Conservation (phyloP, 2,329 filamentous ascomycete species). For the Zopfia rhizophila region DNA sequence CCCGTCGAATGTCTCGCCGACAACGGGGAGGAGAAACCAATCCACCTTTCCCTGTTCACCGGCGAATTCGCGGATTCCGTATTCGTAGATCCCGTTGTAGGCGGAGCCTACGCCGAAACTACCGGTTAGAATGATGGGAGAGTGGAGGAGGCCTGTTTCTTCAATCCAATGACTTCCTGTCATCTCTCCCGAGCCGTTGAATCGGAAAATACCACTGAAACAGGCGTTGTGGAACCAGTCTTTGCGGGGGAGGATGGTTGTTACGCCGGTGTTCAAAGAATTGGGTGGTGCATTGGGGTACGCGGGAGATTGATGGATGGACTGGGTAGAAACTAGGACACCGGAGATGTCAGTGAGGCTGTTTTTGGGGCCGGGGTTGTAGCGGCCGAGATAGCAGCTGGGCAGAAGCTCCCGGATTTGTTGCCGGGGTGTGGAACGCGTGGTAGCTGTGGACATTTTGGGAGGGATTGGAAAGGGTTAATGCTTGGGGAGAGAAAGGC, state of each 20-base stretch:
- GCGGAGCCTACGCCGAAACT: slow-evolving; percentile 67
- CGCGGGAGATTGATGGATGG: slow-evolving; percentile 43
- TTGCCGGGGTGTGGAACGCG: slow-evolving; percentile 29
- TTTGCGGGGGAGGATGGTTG: slow-evolving; percentile 55
- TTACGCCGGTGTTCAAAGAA: slow-evolving; percentile 56
- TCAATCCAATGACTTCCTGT: slow-evolving; percentile 71
- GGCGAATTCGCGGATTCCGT: slow-evolving; percentile 60
- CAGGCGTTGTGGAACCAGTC: slow-evolving; percentile 55
- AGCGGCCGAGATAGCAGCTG: slow-evolving; percentile 48
- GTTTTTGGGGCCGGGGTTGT: slow-evolving; percentile 53
- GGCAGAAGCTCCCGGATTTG: slow-evolving; percentile 54
- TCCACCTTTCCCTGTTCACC: slow-evolving; percentile 57
- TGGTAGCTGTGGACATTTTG: background rate
- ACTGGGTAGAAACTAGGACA: slow-evolving; percentile 55
- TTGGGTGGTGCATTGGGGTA: slow-evolving; percentile 38
- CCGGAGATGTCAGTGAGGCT: slow-evolving; percentile 58
- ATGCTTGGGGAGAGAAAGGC: too few species aligned
- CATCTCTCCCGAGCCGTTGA: slow-evolving; percentile 73
- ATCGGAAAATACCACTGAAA: slow-evolving; percentile 63
- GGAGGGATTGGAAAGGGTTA: too few species aligned
- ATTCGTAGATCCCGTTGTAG: slow-evolving; percentile 69
- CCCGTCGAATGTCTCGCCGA: slow-evolving; percentile 73
- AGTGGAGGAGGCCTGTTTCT: slow-evolving; percentile 68
- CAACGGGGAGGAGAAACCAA: slow-evolving; percentile 66
- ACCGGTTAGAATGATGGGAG: slow-evolving; percentile 70